Evolutionary conservation across 257 asterid genomes (phyloP), one percentile per base, ranked within the genome.

Genomic region (Gynochthodes officinalis): DNA sequence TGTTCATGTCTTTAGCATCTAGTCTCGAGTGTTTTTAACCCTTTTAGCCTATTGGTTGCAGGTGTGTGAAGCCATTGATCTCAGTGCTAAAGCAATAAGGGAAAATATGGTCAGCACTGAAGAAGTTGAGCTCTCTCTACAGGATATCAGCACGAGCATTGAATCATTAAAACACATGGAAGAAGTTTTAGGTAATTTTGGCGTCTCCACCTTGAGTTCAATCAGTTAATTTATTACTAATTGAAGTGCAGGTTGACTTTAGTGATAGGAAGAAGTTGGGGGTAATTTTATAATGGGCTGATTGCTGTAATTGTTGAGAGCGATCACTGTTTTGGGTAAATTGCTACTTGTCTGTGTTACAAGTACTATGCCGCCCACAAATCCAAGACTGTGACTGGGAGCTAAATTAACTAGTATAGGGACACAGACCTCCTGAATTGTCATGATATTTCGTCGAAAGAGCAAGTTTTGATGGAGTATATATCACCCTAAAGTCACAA

Each of bases 11-110:
- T 19, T 21, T 44, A 13, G 44, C 16, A 43, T 44, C 60, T 43
- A 16, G 58, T 43, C 30, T 28, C 19, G 48, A 28, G n/a, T 49
- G 49, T 14, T 49, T 40, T 40, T 15, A 53, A 43, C 52, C 67
- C 37, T 28, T 43, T 37, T 73, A 72, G 23, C 78, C 55, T 72
- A 72, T 59, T 76, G 72, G 55, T 77, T 57, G 74, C 84, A 90
- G 96, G 94, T 92, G 82, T 75, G 83, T 35, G 93, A 92, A 82
- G 95, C 96, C 78, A 82, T 92, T 58, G 80, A 84, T 77, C 81
- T 83, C 81, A 86, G 98, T 71, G 73, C 89, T 30, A 82, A 46
- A 67, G 95, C 94, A 44, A 80, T 90, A 35, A 82, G 78, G 79
- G 96, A 83, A 77, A 90, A 82, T 71, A 81, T 76, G 77, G 76